Conservation (phyloP, 192 early-diverging fungal species). For the Coemansia guatemalensis region DNA sequence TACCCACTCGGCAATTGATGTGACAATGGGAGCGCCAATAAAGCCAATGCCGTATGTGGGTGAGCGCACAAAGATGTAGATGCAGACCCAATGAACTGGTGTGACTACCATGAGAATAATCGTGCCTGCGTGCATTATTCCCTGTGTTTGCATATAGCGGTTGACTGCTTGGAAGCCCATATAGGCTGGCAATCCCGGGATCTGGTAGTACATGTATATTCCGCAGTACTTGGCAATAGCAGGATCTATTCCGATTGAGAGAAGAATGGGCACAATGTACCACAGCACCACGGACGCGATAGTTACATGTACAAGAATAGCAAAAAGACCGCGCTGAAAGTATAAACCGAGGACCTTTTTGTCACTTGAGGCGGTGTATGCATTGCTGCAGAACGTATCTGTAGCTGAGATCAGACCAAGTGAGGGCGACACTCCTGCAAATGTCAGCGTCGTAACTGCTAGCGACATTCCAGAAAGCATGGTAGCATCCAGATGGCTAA, state of each 20-base stretch:
- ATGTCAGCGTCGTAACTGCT: slow-evolving; percentile 55
- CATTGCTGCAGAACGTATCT: slow-evolving; percentile 66
- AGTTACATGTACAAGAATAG: slow-evolving; percentile 63
- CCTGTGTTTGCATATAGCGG: slow-evolving; percentile 83
- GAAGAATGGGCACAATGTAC: slow-evolving; percentile 65
- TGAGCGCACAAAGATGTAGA: slow-evolving; percentile 75
- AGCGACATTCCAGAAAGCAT: slow-evolving; percentile 66
- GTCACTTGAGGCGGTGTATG: slow-evolving; percentile 60
- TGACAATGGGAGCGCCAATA: slow-evolving; percentile 79
- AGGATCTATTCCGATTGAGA: slow-evolving; percentile 67
- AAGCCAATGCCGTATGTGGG: slow-evolving; percentile 64
- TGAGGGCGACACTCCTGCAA: slow-evolving; percentile 45
- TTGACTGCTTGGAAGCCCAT: slow-evolving; percentile 79
- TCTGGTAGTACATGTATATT: slow-evolving; percentile 60
- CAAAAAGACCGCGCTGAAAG: slow-evolving; percentile 70
- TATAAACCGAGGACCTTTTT: slow-evolving; percentile 61
- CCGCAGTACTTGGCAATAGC: slow-evolving; percentile 60
- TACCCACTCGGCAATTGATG: slow-evolving; percentile 65
- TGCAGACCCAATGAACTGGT: slow-evolving; percentile 70
- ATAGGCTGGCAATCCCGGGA: slow-evolving; percentile 71
- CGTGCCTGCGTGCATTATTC: slow-evolving; percentile 78
- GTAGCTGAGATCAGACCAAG: slow-evolving; percentile 65
- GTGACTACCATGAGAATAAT: slow-evolving; percentile 64
- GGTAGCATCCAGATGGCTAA: slow-evolving; percentile 58
- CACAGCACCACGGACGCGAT: slow-evolving; percentile 67